A percentile compares a stretch with the other conserved stretches of the same genome.
Evolutionary conservation across 2,329 filamentous ascomycete genomes (phyloP).

Genomic region (Penicillium capsulatum): DNA sequence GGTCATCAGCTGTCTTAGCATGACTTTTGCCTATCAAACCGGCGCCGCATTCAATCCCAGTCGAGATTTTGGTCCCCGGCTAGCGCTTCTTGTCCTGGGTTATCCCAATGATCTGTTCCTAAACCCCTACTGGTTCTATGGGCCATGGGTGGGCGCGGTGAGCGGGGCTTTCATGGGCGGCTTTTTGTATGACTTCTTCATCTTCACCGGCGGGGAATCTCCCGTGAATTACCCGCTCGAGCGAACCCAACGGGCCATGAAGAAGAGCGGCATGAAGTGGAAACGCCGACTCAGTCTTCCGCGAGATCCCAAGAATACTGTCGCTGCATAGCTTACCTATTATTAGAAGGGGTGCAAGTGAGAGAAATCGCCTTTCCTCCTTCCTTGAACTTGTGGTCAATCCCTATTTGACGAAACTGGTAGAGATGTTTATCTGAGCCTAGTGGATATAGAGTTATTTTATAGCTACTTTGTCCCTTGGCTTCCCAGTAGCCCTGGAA

Average conservation of each 20-base stretch:
- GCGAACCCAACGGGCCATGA: constrained; percentile 38
- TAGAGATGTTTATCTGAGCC: no score
- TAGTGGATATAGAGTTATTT: no score
- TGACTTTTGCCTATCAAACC: constrained; percentile 46
- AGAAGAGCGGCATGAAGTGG: constrained; percentile 45
- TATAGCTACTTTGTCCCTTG: no score
- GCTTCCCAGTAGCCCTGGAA: no score
- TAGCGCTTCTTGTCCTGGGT: constrained; percentile 45
- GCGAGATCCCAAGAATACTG: background rate
- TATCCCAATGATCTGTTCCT: constrained; percentile 43
- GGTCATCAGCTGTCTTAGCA: constrained; percentile 32
- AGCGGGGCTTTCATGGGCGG: constrained; percentile 42
- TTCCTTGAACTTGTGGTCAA: no score
- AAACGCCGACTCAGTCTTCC: constrained; percentile 25
- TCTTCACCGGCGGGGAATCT: constrained; percentile 50
- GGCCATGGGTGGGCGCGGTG: constrained; percentile 40
- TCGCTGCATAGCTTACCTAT: no score
- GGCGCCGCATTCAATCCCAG: constrained; percentile 49
- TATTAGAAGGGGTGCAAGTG: no score
- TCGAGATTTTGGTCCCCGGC: constrained; percentile 49
- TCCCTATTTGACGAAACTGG: no score
- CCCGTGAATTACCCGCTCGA: constrained; percentile 51
- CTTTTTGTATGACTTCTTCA: constrained; percentile 51
- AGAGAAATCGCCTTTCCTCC: no score
- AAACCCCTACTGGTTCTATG: constrained; percentile 47